These are phyloP conservation scores for Pleurotus pulmonarius DNA, from an alignment of 768 basidiomycete genomes.

Conservation along the genomic window DNA sequence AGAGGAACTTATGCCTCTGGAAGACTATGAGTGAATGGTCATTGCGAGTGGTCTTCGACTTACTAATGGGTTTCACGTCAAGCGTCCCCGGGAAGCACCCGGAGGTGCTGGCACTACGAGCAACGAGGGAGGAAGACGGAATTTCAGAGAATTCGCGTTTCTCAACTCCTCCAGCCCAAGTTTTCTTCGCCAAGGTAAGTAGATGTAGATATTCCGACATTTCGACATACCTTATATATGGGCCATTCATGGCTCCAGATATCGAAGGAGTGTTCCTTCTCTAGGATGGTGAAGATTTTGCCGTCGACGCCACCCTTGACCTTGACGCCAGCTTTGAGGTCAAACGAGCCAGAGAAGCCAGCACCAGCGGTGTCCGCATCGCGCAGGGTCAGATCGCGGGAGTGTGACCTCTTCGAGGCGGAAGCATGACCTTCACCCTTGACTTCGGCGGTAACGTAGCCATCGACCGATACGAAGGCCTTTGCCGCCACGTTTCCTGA, in stretches of 20 bases:
- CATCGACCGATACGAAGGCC: background rate
- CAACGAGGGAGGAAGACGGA: background rate
- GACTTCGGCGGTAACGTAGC: background rate
- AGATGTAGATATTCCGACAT: background rate
- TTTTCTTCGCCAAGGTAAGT: background rate
- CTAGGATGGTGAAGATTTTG: background rate
- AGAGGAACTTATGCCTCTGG: no score
- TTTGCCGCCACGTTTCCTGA: background rate
- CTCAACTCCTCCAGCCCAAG: background rate
- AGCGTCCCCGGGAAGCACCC: background rate
- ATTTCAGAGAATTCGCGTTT: background rate
- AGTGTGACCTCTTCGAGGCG: background rate
- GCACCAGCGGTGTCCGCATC: background rate
- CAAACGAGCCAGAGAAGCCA: slow-evolving; percentile 1
- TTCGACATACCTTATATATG: background rate
- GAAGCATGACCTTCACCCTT: background rate
- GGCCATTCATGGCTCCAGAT: background rate
- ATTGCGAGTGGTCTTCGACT: background rate
- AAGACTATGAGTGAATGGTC: no score
- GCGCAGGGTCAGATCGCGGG: background rate
- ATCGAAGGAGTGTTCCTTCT: background rate
- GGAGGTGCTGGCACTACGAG: background rate
- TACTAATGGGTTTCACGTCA: background rate
- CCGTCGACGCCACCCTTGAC: slow-evolving; percentile 1
- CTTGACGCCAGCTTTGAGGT: background rate